Base-by-base conservation (phyloP, 129 eudicot species). In the sunflower (Helianthus annuus) region DNA sequence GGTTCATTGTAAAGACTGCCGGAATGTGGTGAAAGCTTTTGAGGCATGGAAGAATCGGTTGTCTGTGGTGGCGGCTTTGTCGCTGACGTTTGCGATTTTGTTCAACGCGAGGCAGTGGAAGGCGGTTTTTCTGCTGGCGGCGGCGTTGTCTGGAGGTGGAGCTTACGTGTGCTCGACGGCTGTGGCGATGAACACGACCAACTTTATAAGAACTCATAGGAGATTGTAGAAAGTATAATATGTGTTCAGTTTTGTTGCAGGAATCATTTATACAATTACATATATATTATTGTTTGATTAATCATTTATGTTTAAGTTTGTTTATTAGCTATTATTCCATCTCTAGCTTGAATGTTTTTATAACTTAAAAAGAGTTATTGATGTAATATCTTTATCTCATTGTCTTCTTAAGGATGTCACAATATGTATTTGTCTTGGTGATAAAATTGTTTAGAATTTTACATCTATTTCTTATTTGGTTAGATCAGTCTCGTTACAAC, bases 201-300 rank as follows among this genome's bases (percentile, higher is more conserved):
- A 95, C 48, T 90, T 95, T 77, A 88, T 95, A n/a, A 86, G 99
- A 76, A 84, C 85, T 17, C 99, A 95, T 57, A 76, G 99, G 79
- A 88, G 99, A 77, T 64, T 90, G 81, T 94, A 67, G 73, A 64
- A 51, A n/a, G 61, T 19, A 69, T 36, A 13, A 69, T 7, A 1
- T 40, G 15, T 76, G 70, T 48, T 40, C 48, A 27, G 13, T 69
- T 77, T 77, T 77, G 76, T 61, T 74, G 56, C 66, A 53, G 29
- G 64, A 60, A 38, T 74, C 53, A 66, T 2, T 32, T 0, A 32
- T 32, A 2, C 4, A 32, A 2, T 32, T 32, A 27, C 3, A 27
- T 32, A 32, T 2, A 1, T 32, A 32, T 32, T 32, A 32, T 3
- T 2, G 36, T 32, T 32, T 32, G 36, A 32, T 32, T 32, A 1